Percentiles rank a stretch among this genome's conserved stretches.
These are phyloP conservation scores for Geranomyces variabilis DNA, from an alignment of 192 early-diverging fungal genomes.

Conservation along the genomic window DNA sequence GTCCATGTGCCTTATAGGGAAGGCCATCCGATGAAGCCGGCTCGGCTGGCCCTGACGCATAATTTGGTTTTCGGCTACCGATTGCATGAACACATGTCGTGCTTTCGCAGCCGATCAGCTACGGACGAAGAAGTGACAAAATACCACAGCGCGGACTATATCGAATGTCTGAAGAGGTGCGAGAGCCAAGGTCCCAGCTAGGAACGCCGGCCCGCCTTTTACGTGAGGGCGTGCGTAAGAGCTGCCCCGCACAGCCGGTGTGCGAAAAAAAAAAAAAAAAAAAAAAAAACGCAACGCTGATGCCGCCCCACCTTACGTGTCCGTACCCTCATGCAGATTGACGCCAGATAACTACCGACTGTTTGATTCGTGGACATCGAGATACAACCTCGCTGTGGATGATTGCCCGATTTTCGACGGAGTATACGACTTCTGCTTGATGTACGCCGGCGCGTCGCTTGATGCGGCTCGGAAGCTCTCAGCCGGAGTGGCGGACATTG, in stretches of 20 bases:
- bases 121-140: slow-evolving; percentile 87
- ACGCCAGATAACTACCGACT: slow-evolving; percentile 54
- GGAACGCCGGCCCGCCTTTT: neutral
- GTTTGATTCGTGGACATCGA: slow-evolving; percentile 44
- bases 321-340: slow-evolving; percentile 32
- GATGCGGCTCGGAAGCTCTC: slow-evolving; percentile 87
- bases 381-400: slow-evolving; percentile 80
- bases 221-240: neutral
- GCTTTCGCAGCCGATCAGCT: slow-evolving; percentile 78
- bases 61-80: slow-evolving; percentile 91
- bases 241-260: too few relatives aligned
- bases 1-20: slow-evolving; percentile 47
- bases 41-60: slow-evolving; percentile 91
- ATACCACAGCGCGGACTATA: slow-evolving; percentile 94
- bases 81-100: slow-evolving; percentile 88
- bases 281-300: neutral
- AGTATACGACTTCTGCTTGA: slow-evolving; percentile 88
- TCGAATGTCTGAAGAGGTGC: slow-evolving; percentile 76
- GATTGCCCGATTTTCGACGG: slow-evolving; percentile 98
- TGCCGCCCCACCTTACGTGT: neutral
- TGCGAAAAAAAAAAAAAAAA: too few relatives aligned
- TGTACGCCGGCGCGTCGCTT: slow-evolving; percentile 91
- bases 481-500: slow-evolving; percentile 81
- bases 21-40: slow-evolving; percentile 98
- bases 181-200: neutral